A percentile compares a stretch with the other conserved stretches of the same genome.
These are phyloP conservation scores for Amauroascus niger DNA, from an alignment of 2,329 filamentous ascomycete genomes.

Conservation along the genomic window DNA sequence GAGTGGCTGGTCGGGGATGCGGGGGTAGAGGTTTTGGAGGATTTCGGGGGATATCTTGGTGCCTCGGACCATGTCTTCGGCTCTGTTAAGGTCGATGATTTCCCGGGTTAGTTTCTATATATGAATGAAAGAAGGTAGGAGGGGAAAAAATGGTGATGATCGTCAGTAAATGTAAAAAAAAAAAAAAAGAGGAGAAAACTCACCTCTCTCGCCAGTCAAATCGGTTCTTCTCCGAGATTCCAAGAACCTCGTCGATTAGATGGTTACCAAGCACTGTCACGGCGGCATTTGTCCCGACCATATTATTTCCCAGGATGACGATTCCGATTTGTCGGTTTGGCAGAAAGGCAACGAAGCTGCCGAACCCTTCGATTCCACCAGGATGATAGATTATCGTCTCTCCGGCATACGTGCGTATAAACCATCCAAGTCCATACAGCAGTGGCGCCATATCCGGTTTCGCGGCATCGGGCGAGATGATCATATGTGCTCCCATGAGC, in stretches of 20 bases:
- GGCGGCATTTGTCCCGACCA: constrained; percentile 30
- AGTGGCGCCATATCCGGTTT: constrained; percentile 7
- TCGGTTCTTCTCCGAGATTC: constrained; percentile 27
- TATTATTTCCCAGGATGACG: constrained; percentile 36
- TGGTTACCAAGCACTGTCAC: constrained; percentile 29
- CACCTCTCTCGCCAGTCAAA: constrained; percentile 32
- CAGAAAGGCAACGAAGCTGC: constrained; percentile 38
- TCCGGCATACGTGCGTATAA: constrained; percentile 17
- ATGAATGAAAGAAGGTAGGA: neutral
- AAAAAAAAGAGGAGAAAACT: no score
- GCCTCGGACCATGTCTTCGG: constrained; percentile 2
- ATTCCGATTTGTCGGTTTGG: constrained; percentile 39
- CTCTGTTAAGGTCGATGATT: no score
- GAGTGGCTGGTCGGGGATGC: constrained; percentile 11
- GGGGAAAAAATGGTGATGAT: no score
- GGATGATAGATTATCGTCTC: constrained; percentile 37
- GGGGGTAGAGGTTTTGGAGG: constrained; percentile 13
- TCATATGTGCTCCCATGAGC: constrained; percentile 9
- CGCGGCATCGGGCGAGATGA: constrained; percentile 7
- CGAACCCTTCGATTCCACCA: constrained; percentile 41
- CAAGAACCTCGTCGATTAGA: constrained; percentile 36
- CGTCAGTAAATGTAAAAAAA: no score
- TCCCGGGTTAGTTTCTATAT: neutral
- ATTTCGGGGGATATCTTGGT: constrained; percentile 10
- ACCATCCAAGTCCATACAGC: constrained; percentile 15